A percentile compares a stretch with the other conserved stretches of the same genome.
phyloP scores from a whole-genome alignment of 306 rosid species.

The Casuarina equisetifolia region DNA sequence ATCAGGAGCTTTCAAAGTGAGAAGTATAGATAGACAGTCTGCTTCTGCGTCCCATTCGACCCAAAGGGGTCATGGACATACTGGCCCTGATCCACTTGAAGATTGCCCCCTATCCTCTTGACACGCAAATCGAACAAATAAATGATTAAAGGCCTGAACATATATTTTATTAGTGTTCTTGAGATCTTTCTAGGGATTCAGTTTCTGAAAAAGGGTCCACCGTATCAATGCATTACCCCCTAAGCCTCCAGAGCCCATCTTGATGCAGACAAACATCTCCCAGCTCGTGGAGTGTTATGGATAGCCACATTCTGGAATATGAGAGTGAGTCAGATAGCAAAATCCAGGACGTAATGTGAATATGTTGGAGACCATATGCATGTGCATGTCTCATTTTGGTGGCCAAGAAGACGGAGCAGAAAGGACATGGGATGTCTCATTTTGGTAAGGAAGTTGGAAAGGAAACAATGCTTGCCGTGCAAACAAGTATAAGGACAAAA shows the following conservation, averaged over 20 bases:
- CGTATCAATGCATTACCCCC: slow-evolving; percentile 8
- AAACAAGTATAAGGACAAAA: neutral
- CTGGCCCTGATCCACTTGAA: slow-evolving; percentile 38
- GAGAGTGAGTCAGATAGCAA: neutral
- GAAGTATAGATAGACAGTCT: slow-evolving; percentile 23
- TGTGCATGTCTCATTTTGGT: neutral
- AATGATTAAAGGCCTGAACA: slow-evolving; percentile 23
- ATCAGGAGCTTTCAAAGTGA: slow-evolving; percentile 14
- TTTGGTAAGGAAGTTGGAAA: neutral
- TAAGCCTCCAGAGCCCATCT: neutral
- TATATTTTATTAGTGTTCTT: slow-evolving; percentile 1
- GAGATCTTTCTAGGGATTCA: neutral
- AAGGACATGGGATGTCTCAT: neutral
- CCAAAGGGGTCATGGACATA: slow-evolving; percentile 24
- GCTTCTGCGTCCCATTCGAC: slow-evolving; percentile 25
- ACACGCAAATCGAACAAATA: slow-evolving; percentile 44
- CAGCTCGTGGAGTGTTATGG: slow-evolving; percentile 4
- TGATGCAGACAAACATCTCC: slow-evolving; percentile 8
- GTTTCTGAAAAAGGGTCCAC: slow-evolving; percentile 20
- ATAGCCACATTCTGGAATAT: slow-evolving; percentile 1
- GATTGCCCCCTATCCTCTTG: slow-evolving; percentile 53
- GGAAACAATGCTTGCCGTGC: neutral
- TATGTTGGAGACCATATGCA: neutral
- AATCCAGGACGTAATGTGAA: neutral
- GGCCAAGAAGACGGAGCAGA: neutral